phyloP scores from a whole-genome alignment of 2,329 filamentous ascomycete species.

The Neodidymelliopsis sp. region DNA sequence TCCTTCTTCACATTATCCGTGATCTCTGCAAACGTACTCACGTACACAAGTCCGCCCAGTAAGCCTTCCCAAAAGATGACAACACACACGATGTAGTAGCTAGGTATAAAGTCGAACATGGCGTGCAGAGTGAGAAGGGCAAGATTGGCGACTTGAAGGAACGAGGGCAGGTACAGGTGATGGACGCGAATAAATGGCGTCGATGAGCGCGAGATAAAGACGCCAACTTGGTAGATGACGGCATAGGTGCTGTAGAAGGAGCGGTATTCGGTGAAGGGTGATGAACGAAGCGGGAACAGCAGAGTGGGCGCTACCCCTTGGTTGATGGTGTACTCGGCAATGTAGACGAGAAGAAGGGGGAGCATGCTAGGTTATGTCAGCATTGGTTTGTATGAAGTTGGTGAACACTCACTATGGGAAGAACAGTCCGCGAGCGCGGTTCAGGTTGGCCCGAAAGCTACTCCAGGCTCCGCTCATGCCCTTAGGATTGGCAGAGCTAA shows the following conservation, averaged over 20 bases:
- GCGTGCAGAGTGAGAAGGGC: conserved; percentile 76
- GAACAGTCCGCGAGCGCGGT: conserved; percentile 74
- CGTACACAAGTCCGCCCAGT: conserved; percentile 89
- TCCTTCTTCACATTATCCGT: conserved; percentile 78
- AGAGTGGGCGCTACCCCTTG: conserved; percentile 91
- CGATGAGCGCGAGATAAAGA: conserved; percentile 92
- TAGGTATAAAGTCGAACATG: conserved; percentile 81
- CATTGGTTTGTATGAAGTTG: too few relatives aligned
- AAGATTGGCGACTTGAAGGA: conserved; percentile 84
- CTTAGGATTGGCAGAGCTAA: conserved; percentile 25
- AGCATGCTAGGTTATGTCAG: conserved; percentile 69
- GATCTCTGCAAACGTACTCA: conserved; percentile 89
- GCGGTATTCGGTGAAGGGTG: conserved; percentile 82
- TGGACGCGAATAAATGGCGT: conserved; percentile 86
- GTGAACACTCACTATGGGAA: conserved; percentile 66
- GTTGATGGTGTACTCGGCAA: conserved; percentile 97
- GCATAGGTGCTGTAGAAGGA: conserved; percentile 95
- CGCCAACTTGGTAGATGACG: conserved; percentile 92
- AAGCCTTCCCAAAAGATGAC: conserved; percentile 95
- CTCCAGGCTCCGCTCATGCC: conserved; percentile 24
- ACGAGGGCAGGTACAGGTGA: conserved; percentile 79
- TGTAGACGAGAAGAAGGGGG: conserved; percentile 88
- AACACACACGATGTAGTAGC: conserved; percentile 82
- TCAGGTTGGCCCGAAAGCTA: conserved; percentile 62
- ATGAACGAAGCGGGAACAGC: conserved; percentile 78